Evolutionary conservation across 352 stramenopile species (phyloP), one percentile per base, ranked within the genome.

Genomic region (Pythium brachiatum): DNA sequence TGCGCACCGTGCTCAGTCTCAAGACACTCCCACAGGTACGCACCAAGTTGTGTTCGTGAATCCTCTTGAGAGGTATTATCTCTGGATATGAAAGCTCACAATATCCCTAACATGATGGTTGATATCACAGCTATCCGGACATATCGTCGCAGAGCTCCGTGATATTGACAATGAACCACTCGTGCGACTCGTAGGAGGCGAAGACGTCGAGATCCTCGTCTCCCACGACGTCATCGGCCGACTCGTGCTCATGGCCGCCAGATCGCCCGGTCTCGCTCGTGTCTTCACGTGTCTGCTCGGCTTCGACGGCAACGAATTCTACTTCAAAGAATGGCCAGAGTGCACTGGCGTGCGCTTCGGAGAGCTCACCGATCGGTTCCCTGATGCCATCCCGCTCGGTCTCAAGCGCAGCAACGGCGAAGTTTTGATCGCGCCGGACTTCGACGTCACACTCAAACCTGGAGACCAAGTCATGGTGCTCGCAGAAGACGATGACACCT

Each of bases 261-360:
- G 88, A 18, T 92, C 84, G 50, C 84, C 87, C 36, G 88, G 87
- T 25, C 74, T 97, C 18, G 85, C 89, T 2, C 68, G 76, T 39
- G 77, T 92, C 2, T 92, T 85, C 55, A 76, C 79, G 2, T 69
- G 69, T 29, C 54, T 92, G n/a, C 76, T 97, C 7, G 89, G 87
- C 1, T 95, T 97, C 57, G 86, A 94, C 50, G 87, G 88, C 31
- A 89, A 87, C 55, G 89, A 97, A 47, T 96, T 96, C 43, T 97
- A 97, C 71, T 85, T 95, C 53, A 89, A 93, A 57, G 78, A 79
- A 25, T 96, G 86, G 84, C 86, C 89, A 0, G 83, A 92, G 46
- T 93, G 90, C 38, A 64, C 74, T 18, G 87, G 84, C 13, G 64
- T 88, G 20, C 66, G 69, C 7, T 97, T 96, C 66, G 53, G 71